Evolutionary conservation across 768 basidiomycete species (phyloP), one percentile per base, ranked within the genome.

Genomic region (Mycena galericulata): DNA sequence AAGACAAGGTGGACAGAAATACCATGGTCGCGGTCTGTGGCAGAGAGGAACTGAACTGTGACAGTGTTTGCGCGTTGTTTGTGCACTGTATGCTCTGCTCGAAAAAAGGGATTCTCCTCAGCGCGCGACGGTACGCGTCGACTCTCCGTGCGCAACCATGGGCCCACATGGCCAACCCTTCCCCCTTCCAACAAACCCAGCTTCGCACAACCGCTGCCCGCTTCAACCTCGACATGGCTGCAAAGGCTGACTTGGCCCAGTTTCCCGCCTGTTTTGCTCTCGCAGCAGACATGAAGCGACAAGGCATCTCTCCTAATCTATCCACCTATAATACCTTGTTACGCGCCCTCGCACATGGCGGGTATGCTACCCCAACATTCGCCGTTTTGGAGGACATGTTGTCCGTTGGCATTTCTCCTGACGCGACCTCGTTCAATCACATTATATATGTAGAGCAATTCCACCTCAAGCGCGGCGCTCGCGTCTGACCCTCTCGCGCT

Each of bases 301-400:
- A 82, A 15, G 81, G 83, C 22, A 75, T 92, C 14, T 43, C 70
- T n/a, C 92, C 93, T 0, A 84, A 89, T 69, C 38, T 84, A 18
- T 71, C 78, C 36, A 85, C 87, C 0, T 94, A 94, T 75, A 86
- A 89, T 67, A 76, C 80, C 4, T 78, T 95, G 4, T 79, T 94
- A 36, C 74, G 79, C 4, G 84, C 87, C 40, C 82, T 88, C 61
- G 82, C 86, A 0, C 69, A 74, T 9, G 80, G 85, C 40, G 81
- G 79, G 6, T 72, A 83, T 11, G 81, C 80, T 75, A 71, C 84
- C 30, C 88, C 92, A 67, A 85, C 90, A 5, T 86, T 85, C 82
- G 92, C 90, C 20, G 84, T 92, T 60, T 78, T 91, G 30, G 89
- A 91, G 38, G 92, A 94, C 75, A 93, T 94, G 91, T 57, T 83